Evolutionary conservation across 2,329 filamentous ascomycete species (phyloP).

Genomic region (Penicillium crustosum): DNA sequence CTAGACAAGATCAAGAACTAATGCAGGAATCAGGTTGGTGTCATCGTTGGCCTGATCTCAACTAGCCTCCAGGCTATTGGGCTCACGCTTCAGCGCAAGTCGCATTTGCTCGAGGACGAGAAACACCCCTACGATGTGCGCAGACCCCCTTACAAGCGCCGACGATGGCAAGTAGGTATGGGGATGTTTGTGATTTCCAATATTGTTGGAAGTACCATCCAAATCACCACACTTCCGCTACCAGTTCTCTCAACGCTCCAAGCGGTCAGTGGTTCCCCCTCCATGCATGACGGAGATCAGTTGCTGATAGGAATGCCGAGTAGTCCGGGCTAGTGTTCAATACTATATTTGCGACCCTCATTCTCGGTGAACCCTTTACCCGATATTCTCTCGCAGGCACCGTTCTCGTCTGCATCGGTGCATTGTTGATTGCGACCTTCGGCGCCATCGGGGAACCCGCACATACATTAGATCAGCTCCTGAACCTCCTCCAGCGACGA

Average conservation of each 20-base stretch:
- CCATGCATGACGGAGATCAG: constrained; percentile 1
- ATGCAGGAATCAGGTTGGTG: constrained; percentile 67
- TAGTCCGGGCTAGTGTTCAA: constrained; percentile 94
- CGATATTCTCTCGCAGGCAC: constrained; percentile 90
- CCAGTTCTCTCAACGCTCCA: constrained; percentile 94
- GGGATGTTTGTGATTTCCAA: constrained; percentile 95
- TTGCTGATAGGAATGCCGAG: constrained; percentile 12
- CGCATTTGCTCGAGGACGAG: constrained; percentile 95
- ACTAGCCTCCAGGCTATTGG: constrained; percentile 94
- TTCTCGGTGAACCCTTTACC: constrained; percentile 91
- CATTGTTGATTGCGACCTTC: constrained; percentile 89
- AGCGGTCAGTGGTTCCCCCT: constrained; percentile 54
- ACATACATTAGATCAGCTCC: constrained; percentile 78
- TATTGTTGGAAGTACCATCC: constrained; percentile 89
- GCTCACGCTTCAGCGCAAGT: constrained; percentile 94
- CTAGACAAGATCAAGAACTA: constrained; percentile 9
- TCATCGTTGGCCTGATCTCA: constrained; percentile 87
- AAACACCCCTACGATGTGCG: constrained; percentile 75
- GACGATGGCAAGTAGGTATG: constrained; percentile 94
- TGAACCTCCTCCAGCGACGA: constrained; percentile 69
- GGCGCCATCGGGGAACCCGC: constrained; percentile 91
- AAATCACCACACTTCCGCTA: constrained; percentile 92
- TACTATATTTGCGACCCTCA: constrained; percentile 91
- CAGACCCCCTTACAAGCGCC: constrained; percentile 81
- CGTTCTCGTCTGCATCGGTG: constrained; percentile 79